Base-by-base conservation (phyloP, 1,284 basidiomycete species). In the Irpex sp. region DNA sequence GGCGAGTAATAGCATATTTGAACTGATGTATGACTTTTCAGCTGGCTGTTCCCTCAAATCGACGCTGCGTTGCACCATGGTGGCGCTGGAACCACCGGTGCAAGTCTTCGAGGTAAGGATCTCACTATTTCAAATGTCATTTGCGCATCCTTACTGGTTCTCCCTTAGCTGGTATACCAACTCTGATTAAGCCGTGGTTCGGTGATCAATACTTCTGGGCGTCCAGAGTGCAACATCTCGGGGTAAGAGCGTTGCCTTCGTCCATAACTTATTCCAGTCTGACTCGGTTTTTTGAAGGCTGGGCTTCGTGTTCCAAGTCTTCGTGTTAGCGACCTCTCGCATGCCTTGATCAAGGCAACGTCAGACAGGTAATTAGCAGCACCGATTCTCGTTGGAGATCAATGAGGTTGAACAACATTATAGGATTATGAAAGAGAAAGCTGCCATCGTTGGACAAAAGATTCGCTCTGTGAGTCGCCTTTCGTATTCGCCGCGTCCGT, bases 121-220 rank as follows among this genome's bases (percentile, higher is more conserved):
- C 60, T 19, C 6, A 7, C 7, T 45, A 39, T 49, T 5, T 18
- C 52, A 9, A 19, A 35, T 36, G 16, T 58, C 2, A 12, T n/a
- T 35, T 45, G 14, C 2, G 16, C 10, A 18, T 21, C 19, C 36
- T 42, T 4, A 10, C 33, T 19, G 4, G 33, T 23, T 33, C 59
- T 45, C 12, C 51, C 2, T 5, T 37, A 69, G 87, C 88, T 16
- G 91, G 90, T 0, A 78, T 90, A 45, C 90, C 90, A 2, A 92
- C 90, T 1, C 73, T 91, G 52, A 89, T 93, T 68, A 86, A 87
- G 66, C 86, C 86, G 3, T 88, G 84, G 82, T 88, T 88, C 61
- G 81, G 78, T 64, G 84, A 88, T 67, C 87, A 90, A 70, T 87
- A 81, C 72, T 90, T 90, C 71, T 90, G 89, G 86, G 87, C 84